These are phyloP conservation scores for Sporothrix mexicana DNA, from an alignment of 2,329 filamentous ascomycete species.

Conservation along the genomic window DNA sequence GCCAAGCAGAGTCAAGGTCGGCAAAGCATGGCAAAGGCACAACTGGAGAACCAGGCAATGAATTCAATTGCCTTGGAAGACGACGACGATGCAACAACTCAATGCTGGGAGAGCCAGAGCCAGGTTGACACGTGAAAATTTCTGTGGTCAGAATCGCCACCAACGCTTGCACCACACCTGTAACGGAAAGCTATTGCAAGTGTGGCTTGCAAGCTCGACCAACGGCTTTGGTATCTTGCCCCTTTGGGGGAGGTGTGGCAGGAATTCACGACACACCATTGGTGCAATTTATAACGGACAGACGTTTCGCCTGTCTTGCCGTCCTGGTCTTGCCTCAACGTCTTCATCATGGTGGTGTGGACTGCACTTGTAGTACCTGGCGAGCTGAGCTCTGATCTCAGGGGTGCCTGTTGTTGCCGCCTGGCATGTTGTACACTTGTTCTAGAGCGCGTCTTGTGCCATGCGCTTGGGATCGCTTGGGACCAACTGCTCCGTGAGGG, in stretches of 20 bases:
- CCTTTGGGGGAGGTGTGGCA: background rate
- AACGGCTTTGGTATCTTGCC: background rate
- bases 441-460: too few species aligned
- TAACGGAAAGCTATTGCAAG: background rate
- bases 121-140: background rate
- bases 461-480: background rate
- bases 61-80: background rate
- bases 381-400: too few species aligned
- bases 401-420: background rate
- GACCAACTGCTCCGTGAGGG: slow-evolving; percentile 24
- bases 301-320: too few species aligned
- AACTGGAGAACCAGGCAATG: background rate
- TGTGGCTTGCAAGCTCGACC: background rate
- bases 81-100: background rate
- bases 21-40: background rate
- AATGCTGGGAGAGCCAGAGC: background rate
- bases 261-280: slow-evolving; percentile 6
- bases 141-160: slow-evolving; percentile 18
- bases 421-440: background rate
- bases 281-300: background rate
- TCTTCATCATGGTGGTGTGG: background rate
- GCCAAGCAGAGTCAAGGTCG: background rate
- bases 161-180: background rate
- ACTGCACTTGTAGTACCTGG: background rate
- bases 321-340: too few species aligned